phyloP scores from a whole-genome alignment of 495 filamentous ascomycete species.

The Trichoderma reesei region DNA sequence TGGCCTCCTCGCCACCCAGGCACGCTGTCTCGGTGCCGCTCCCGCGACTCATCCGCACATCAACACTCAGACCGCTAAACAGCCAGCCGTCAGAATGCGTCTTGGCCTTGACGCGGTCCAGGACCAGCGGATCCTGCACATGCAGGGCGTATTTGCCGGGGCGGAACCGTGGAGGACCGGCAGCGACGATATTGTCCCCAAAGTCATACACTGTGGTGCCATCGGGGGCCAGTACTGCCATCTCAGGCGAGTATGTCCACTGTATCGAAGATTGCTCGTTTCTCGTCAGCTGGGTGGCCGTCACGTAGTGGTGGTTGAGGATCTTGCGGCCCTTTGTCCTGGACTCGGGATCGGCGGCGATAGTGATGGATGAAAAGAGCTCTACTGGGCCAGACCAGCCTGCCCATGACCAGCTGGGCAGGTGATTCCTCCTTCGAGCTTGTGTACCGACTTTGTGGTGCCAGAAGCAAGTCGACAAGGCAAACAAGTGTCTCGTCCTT shows the following conservation, averaged over 20 bases:
- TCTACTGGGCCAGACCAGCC: slow-evolving; percentile 13
- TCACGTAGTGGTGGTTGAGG: not conserved
- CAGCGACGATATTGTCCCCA: not conserved
- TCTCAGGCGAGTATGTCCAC: not conserved
- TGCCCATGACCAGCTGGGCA: slow-evolving; percentile 20
- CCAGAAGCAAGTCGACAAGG: not conserved
- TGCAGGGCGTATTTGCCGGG: not conserved
- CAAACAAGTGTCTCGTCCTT: not conserved
- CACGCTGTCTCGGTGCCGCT: not conserved
- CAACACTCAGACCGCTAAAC: slow-evolving; percentile 1
- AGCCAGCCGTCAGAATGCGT: not conserved
- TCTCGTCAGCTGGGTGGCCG: slow-evolving; percentile 3
- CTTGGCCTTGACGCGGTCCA: not conserved
- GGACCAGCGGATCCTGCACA: not conserved
- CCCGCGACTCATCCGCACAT: slow-evolving; percentile 1
- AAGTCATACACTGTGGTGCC: not conserved
- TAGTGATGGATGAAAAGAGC: not conserved
- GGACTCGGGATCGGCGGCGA: not conserved
- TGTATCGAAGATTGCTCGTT: not conserved
- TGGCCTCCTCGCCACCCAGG: not conserved
- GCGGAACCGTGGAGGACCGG: not conserved
- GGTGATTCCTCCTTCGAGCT: not conserved
- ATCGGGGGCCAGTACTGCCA: not conserved
- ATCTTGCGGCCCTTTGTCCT: not conserved
- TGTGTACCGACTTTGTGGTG: slow-evolving; percentile 1